A percentile compares a stretch with the other conserved stretches of the same genome.
phyloP scores from a whole-genome alignment of 2,329 filamentous ascomycete genomes.

The Pseudopithomyces chartarum region DNA sequence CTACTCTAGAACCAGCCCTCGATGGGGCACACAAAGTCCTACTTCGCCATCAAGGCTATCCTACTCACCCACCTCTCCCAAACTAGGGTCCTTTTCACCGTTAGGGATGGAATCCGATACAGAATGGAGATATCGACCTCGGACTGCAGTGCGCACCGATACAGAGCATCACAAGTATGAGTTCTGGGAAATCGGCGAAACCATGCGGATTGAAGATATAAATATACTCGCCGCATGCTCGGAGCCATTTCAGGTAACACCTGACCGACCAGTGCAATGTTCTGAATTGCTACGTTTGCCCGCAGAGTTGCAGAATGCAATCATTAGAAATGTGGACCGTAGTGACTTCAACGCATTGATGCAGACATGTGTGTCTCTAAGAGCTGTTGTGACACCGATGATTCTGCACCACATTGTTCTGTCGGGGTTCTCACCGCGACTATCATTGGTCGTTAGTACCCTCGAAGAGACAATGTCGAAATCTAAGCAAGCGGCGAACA shows the following conservation, averaged over 20 bases:
- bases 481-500: not conserved
- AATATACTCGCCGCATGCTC: not conserved
- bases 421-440: not conserved
- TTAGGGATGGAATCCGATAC: not conserved
- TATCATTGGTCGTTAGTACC: not conserved
- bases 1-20: not conserved
- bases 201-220: not conserved
- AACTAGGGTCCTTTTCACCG: not conserved
- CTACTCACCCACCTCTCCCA: not conserved
- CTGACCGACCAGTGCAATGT: not conserved
- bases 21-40: not conserved
- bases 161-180: not conserved
- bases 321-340: not conserved
- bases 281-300: not conserved
- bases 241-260: not conserved
- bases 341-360: not conserved
- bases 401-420: not conserved
- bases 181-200: constrained; percentile 48
- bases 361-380: not conserved
- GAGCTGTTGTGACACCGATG: not conserved
- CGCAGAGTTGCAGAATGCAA: not conserved
- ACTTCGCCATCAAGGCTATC: not conserved
- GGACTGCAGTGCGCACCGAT: not conserved
- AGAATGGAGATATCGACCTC: no score
- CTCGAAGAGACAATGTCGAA: not conserved